These are phyloP conservation scores for Trichoderma orchidacearum DNA, from an alignment of 495 filamentous ascomycete genomes.

Conservation along the genomic window DNA sequence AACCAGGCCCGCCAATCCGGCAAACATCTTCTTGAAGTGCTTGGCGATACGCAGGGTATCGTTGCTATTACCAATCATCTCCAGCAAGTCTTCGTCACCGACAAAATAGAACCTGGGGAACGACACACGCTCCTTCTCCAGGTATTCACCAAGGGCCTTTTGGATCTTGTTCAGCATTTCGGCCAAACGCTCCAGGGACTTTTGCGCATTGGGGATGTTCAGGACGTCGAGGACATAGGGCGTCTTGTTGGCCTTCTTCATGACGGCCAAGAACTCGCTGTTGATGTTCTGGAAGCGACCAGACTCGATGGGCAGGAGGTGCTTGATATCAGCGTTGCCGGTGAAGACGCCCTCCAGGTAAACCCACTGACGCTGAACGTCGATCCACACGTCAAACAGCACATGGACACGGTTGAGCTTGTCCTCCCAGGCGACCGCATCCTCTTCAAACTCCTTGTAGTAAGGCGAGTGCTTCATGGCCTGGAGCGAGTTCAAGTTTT, in stretches of 20 bases:
- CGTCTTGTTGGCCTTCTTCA: constrained; percentile 96
- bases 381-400: constrained; percentile 98
- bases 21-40: constrained; percentile 99
- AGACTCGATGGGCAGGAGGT: constrained; percentile 89
- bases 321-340: constrained; percentile 97
- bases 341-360: constrained; percentile 98
- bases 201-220: constrained; percentile 87
- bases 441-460: constrained; percentile 97
- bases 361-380: constrained; percentile 98
- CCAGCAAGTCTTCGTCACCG: constrained; percentile 94
- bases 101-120: constrained; percentile 99
- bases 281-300: constrained; percentile 98
- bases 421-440: constrained; percentile 93
- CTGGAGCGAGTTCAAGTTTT: constrained; percentile 92
- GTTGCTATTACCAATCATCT: constrained; percentile 99
- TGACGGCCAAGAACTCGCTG: constrained; percentile 89
- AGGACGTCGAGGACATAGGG: constrained; percentile 91
- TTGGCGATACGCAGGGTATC: constrained; percentile 91
- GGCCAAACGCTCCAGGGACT: constrained; percentile 84
- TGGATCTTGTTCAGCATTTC: constrained; percentile 98
- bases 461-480: constrained; percentile 98
- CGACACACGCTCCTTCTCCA: constrained; percentile 90
- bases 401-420: constrained; percentile 95
- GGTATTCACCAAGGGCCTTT: constrained; percentile 95
- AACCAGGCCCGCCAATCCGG: constrained; percentile 75